Conservation (phyloP, 1,139 yeast species). For the Yamadazyma mexicana region DNA sequence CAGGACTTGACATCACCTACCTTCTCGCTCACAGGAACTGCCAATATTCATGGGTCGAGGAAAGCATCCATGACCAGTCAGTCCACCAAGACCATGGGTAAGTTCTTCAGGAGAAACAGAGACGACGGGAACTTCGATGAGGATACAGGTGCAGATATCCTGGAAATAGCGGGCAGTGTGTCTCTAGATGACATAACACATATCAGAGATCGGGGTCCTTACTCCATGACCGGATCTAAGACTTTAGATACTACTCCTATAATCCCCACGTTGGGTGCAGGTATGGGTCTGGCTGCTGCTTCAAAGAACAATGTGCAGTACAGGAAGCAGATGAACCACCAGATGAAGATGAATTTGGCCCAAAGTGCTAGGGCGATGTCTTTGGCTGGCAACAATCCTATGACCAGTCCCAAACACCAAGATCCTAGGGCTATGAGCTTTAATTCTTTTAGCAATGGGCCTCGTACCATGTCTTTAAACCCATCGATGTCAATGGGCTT, state of each 20-base stretch:
- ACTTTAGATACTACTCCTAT: constrained; percentile 65
- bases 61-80: constrained; percentile 48
- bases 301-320: constrained; percentile 52
- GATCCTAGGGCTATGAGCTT: constrained; percentile 62
- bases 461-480: constrained; percentile 30
- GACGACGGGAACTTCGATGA: constrained; percentile 44
- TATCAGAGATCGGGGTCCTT: constrained; percentile 62
- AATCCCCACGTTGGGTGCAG: constrained; percentile 59
- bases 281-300: constrained; percentile 17
- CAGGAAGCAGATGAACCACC: constrained; percentile 67
- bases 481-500: constrained; percentile 13
- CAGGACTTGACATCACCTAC: constrained; percentile 20
- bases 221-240: constrained; percentile 44
- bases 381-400: constrained; percentile 39
- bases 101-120: constrained; percentile 45
- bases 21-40: constrained; percentile 11
- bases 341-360: constrained; percentile 57
- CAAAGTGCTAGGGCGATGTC: constrained; percentile 51
- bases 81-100: constrained; percentile 35
- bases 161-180: constrained; percentile 41
- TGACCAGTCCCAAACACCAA: constrained; percentile 15
- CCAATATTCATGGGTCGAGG: constrained; percentile 20
- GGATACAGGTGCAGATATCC: constrained; percentile 51
- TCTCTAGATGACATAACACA: constrained; percentile 66
- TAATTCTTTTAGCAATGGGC: constrained; percentile 27